These are phyloP conservation scores for Stephanodiscus minutulus DNA, from an alignment of 108 stramenopile species.

Conservation along the genomic window DNA sequence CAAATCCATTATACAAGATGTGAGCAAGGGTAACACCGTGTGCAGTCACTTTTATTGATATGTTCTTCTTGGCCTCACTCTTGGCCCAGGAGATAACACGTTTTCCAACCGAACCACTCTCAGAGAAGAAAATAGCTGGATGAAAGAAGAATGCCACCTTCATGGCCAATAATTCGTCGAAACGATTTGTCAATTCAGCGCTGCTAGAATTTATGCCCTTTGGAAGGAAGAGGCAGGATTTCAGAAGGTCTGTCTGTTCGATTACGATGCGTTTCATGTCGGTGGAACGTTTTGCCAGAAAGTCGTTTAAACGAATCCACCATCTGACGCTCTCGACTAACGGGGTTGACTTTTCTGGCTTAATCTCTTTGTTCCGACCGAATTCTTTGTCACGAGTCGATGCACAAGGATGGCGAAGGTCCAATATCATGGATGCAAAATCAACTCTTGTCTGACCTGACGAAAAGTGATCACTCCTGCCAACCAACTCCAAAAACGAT, in stretches of 20 bases:
- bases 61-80: constrained; percentile 22
- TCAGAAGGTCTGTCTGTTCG: constrained; percentile 13
- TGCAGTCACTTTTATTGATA: background rate
- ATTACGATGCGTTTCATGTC: constrained; percentile 33
- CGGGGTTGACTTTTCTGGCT: background rate
- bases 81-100: constrained; percentile 56
- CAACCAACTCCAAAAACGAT: constrained; percentile 28
- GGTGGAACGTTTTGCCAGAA: constrained; percentile 17
- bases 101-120: constrained; percentile 33
- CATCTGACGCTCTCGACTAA: constrained; percentile 35
- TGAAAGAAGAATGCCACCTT: constrained; percentile 47
- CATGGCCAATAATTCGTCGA: constrained; percentile 35
- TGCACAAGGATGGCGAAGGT: constrained; percentile 24
- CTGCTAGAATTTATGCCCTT: background rate
- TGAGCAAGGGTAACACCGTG: constrained; percentile 6
- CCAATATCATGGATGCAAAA: constrained; percentile 38
- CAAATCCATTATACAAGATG: background rate
- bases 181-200: background rate
- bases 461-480: background rate
- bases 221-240: constrained; percentile 7
- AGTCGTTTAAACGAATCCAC: constrained; percentile 32
- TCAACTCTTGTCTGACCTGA: constrained; percentile 2
- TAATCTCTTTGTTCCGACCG: background rate
- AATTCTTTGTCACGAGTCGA: background rate
- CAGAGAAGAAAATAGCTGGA: constrained; percentile 34